Evolutionary conservation across 495 filamentous ascomycete species (phyloP).

Genomic region (Gamarada debralockiae): DNA sequence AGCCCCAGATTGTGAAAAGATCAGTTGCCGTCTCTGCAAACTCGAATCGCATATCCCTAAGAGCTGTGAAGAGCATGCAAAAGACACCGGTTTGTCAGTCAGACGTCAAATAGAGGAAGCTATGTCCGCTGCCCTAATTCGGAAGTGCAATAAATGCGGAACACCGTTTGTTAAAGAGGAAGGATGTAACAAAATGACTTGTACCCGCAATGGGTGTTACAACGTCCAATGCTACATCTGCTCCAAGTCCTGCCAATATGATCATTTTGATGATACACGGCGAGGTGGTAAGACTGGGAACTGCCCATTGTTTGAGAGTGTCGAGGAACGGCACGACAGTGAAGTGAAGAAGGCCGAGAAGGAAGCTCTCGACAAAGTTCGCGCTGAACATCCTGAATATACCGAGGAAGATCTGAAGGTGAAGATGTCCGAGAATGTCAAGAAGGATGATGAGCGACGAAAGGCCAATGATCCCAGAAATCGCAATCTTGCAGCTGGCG

Average conservation of each 20-base stretch:
- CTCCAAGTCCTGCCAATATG: slow-evolving; percentile 50
- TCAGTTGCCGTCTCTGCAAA: slow-evolving; percentile 74
- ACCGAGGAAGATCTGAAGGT: slow-evolving; percentile 53
- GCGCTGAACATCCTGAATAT: slow-evolving; percentile 55
- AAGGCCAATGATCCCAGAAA: slow-evolving; percentile 15
- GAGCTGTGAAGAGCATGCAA: slow-evolving; percentile 64
- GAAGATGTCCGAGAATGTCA: slow-evolving; percentile 53
- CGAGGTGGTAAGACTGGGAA: slow-evolving; percentile 43
- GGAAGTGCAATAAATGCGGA: slow-evolving; percentile 65
- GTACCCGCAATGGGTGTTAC: slow-evolving; percentile 46
- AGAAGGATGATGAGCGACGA: slow-evolving; percentile 30
- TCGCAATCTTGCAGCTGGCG: background rate
- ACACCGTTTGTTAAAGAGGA: slow-evolving; percentile 67
- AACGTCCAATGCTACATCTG: slow-evolving; percentile 73
- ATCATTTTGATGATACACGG: slow-evolving; percentile 45
- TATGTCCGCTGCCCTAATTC: slow-evolving; percentile 73
- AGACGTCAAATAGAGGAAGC: slow-evolving; percentile 76
- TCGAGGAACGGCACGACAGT: slow-evolving; percentile 54
- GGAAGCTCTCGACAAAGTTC: slow-evolving; percentile 51
- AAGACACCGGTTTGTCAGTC: slow-evolving; percentile 52
- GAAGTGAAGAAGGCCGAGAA: slow-evolving; percentile 66
- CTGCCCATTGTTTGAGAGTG: slow-evolving; percentile 66
- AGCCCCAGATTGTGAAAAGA: slow-evolving; percentile 57
- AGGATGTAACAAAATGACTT: slow-evolving; percentile 85
- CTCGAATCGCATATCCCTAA: slow-evolving; percentile 69